These are phyloP conservation scores for Plasmodium malariae DNA, from an alignment of 169 alveolate genomes.

Conservation along the genomic window DNA sequence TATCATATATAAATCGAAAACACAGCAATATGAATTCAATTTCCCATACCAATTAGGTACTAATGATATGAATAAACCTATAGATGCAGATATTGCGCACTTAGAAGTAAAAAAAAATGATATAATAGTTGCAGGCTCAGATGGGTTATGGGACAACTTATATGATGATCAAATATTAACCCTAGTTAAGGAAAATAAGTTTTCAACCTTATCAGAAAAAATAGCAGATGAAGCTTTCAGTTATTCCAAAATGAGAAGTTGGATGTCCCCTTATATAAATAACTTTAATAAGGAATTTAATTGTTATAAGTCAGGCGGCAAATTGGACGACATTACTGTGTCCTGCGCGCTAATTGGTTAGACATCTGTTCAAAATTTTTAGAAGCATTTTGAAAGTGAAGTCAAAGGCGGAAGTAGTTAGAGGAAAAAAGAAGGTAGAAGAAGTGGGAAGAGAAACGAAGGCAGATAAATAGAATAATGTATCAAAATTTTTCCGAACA, in stretches of 20 bases:
- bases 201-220: constrained; percentile 36
- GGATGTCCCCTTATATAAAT: constrained; percentile 57
- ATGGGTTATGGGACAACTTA: constrained; percentile 40
- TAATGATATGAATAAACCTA: constrained; percentile 19
- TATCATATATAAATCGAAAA: constrained; percentile 23
- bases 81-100: constrained; percentile 27
- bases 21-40: constrained; percentile 22
- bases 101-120: constrained; percentile 41
- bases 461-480: no score
- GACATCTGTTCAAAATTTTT: background rate
- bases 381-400: no score
- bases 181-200: constrained; percentile 17
- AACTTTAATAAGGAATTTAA: constrained; percentile 33
- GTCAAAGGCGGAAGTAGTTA: no score
- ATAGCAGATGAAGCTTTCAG: constrained; percentile 50
- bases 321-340: constrained; percentile 55
- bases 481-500: no score
- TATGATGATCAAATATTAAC: constrained; percentile 55
- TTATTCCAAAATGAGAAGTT: constrained; percentile 52
- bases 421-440: no score
- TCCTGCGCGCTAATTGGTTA: constrained; percentile 50
- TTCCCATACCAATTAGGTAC: constrained; percentile 26
- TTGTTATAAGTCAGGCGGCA: constrained; percentile 31
- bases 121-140: constrained; percentile 50
- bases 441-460: no score